Base-by-base conservation (phyloP, 164 flowering plant species). In the Annona squamosa region DNA sequence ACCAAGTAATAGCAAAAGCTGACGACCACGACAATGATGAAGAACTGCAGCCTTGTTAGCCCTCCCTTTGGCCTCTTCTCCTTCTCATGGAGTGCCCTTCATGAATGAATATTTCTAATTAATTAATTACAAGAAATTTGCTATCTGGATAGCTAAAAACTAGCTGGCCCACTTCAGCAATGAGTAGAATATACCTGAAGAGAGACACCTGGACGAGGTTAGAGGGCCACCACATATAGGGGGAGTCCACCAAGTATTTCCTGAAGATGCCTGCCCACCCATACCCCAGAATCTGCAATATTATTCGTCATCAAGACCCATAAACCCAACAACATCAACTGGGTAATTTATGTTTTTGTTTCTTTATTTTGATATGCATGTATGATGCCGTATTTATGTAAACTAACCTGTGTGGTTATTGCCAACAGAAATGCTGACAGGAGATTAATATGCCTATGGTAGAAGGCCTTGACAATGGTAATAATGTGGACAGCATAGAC, bases 41-140 rank as follows among this genome's bases (percentile, higher is more conserved):
- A 89, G 80, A 89, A 89, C 67, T 89, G 91, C 48, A 86, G 85
- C 76, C 88, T 78, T 5, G 89, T 84, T 18, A 81, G 71, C 1
- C 90, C 87, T 72, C 91, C 80, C 67, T 81, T 84, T 1, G 79
- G 76, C 71, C 90, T 77, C 1, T n/a, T 72, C 59, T 89, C 93
- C 1, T 42, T 69, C 44, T 89, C 93, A 67, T 89, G 91, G 77
- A 89, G 63, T 46, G 93, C 89, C 77, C 91, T 84, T 72, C 46
- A 78, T 12, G 42, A 10, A 4, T 13, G 67, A 3, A 9, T 63
- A 17, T 1, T 44, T 4, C 3, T 56, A 6, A 56, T 56, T 56
- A 7, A 56, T 7, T 56, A 56, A 16, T 7, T 6, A 6, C 16
- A 6, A 1, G 61, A 56, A 6, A 56, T 56, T 7, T 7, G 61